phyloP scores from a whole-genome alignment of 2,329 filamentous ascomycete species.

The Zymoseptoria brevis region DNA sequence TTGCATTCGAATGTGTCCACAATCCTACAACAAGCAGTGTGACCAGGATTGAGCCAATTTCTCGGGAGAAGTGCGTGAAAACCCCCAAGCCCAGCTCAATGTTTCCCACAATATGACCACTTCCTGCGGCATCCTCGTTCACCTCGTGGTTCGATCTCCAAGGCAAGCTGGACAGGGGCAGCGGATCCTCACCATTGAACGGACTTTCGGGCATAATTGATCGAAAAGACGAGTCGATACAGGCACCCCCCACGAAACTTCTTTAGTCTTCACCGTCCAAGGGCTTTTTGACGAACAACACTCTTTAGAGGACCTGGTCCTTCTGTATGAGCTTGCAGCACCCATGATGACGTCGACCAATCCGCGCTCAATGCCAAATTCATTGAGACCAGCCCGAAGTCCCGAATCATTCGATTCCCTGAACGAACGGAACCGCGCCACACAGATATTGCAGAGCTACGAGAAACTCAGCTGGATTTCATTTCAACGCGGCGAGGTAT shows the following conservation, averaged over 20 bases:
- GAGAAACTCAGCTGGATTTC: constrained; percentile 27
- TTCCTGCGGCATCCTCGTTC: not conserved
- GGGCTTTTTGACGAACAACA: not conserved
- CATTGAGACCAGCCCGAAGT: constrained; percentile 1
- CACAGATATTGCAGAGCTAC: constrained; percentile 26
- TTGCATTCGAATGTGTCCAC: not conserved
- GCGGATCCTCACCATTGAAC: not conserved
- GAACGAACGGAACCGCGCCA: constrained; percentile 17
- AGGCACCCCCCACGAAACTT: not conserved
- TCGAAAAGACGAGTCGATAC: not conserved
- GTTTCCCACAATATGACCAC: not conserved
- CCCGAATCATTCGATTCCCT: constrained; percentile 24
- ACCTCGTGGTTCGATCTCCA: not conserved
- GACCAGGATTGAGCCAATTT: not conserved
- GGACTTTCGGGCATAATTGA: not conserved
- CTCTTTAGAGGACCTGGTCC: not conserved
- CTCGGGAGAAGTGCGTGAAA: not conserved
- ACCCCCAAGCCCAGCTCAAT: not conserved
- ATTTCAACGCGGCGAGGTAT: constrained; percentile 19
- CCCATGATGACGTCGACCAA: not conserved
- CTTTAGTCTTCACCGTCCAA: not conserved
- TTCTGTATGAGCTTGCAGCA: not conserved
- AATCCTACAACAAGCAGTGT: not conserved
- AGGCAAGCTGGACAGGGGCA: not conserved
- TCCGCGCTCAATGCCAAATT: not conserved